A percentile compares a stretch with the other conserved stretches of the same genome.
phyloP scores from a whole-genome alignment of 257 asterid species.

The Scutellaria minor region DNA sequence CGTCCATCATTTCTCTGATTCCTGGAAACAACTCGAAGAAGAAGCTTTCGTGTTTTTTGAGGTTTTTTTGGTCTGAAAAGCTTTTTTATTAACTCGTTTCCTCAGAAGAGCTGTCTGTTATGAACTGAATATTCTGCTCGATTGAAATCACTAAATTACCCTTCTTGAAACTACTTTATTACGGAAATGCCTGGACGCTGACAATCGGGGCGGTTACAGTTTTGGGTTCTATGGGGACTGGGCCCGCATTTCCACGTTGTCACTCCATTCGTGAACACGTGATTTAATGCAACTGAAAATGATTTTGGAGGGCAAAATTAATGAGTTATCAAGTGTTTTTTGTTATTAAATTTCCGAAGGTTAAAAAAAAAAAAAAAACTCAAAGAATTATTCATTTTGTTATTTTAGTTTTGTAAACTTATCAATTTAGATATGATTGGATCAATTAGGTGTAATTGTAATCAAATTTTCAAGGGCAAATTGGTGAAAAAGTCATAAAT shows the following conservation, averaged over 20 bases:
- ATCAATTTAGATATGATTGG: too few species aligned
- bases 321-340: too few species aligned
- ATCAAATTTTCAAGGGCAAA: too few species aligned
- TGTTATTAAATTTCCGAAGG: too few species aligned
- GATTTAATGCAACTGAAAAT: too few species aligned
- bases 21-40: constrained; percentile 37
- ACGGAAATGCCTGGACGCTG: constrained; percentile 17
- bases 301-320: too few species aligned
- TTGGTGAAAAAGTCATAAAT: too few species aligned
- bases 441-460: too few species aligned
- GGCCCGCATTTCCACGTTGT: constrained; percentile 20
- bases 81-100: constrained; percentile 42
- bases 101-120: constrained; percentile 62
- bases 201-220: constrained; percentile 38
- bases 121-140: constrained; percentile 54
- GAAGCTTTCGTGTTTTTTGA: constrained; percentile 31
- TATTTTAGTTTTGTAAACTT: too few species aligned
- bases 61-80: constrained; percentile 52
- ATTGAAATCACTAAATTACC: constrained; percentile 24
- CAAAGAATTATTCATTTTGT: too few species aligned
- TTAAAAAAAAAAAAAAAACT: too few species aligned
- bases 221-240: constrained; percentile 37
- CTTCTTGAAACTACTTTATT: constrained; percentile 16
- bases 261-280: too few species aligned
- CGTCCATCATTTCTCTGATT: constrained; percentile 48